Evolutionary conservation across 805 yeast genomes (phyloP).

Genomic region (Tetrapisispora arboricola): DNA sequence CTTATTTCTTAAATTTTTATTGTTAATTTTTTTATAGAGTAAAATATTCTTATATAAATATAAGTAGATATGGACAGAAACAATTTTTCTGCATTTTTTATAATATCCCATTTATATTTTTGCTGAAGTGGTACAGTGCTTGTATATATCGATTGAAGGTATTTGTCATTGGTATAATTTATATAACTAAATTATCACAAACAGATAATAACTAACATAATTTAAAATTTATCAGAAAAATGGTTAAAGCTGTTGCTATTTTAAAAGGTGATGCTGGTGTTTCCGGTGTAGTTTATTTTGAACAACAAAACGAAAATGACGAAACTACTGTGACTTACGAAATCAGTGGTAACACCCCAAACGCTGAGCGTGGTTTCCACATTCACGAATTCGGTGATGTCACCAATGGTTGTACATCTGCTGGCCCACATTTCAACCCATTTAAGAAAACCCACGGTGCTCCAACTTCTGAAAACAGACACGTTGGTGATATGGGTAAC

Average conservation of each 20-base stretch:
- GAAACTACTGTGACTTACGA: slow-evolving; percentile 87
- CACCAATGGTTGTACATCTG: slow-evolving; percentile 95
- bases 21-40: too few species aligned
- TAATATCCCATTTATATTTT: too few species aligned
- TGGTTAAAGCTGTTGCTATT: slow-evolving; percentile 68
- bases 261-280: slow-evolving; percentile 91
- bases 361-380: slow-evolving; percentile 94
- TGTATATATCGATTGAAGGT: too few species aligned
- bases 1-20: too few species aligned
- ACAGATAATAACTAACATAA: not conserved
- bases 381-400: slow-evolving; percentile 95
- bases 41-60: too few species aligned
- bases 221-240: slow-evolving; percentile 7
- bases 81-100: too few species aligned
- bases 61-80: too few species aligned
- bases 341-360: slow-evolving; percentile 78
- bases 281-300: slow-evolving; percentile 77
- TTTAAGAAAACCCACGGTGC: slow-evolving; percentile 84
- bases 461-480: slow-evolving; percentile 48
- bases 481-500: slow-evolving; percentile 89
- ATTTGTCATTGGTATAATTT: not conserved
- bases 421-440: slow-evolving; percentile 97
- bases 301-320: slow-evolving; percentile 66
- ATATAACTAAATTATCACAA: not conserved
- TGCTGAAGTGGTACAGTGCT: too few species aligned